Base-by-base conservation (phyloP, 2,329 filamentous ascomycete species). In the Calonectria honghensis region DNA sequence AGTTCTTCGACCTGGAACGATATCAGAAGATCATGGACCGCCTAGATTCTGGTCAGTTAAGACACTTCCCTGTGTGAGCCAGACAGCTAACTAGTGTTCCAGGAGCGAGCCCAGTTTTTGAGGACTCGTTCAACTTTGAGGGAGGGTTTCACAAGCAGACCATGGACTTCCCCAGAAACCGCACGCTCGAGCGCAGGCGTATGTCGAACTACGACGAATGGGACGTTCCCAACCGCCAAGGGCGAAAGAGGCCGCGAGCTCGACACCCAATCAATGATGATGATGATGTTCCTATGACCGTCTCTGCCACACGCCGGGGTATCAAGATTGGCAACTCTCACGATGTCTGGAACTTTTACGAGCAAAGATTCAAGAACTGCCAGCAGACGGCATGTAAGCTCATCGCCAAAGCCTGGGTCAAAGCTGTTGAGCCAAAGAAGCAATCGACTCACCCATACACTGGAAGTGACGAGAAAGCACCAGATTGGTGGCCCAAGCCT, bases 401-500 rank as follows among this genome's bases (percentile, higher is more conserved):
- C 32, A 92, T 95, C 68, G 92, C 92, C 41, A 96, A 95, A 82
- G 92, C 91, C 14, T 95, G 94, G 91, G 92, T 96, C 73, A 95
- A 95, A 81, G 88, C 91, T 2, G 91, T 95, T 2, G 93, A 94
- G 79, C 94, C 94, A 0, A 95, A 94, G 84, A 96, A 96, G 83
- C 94, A 95, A 83, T 93, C 93, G 0, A 93, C 91, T 24, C 92
- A 94, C 78, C 94, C 94, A 0, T 96, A 96, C 80, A 94, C 92
- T 1, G 88, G 89, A n/a, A 90, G 89, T 39, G 89, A 93, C 59
- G 89, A 89, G 39, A 92, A 91, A 77, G 90, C 90, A 1, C 91
- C 92, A 0, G 89, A 90, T 67, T 94, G 93, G 93, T 94, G 93
- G 93, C 92, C 92, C 3, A 87, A 89, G 80, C 85, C 87, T 9